Evolutionary conservation across 352 stramenopile genomes (phyloP), one percentile per base, ranked within the genome.

Genomic region (Phytopythium mirpurense): DNA sequence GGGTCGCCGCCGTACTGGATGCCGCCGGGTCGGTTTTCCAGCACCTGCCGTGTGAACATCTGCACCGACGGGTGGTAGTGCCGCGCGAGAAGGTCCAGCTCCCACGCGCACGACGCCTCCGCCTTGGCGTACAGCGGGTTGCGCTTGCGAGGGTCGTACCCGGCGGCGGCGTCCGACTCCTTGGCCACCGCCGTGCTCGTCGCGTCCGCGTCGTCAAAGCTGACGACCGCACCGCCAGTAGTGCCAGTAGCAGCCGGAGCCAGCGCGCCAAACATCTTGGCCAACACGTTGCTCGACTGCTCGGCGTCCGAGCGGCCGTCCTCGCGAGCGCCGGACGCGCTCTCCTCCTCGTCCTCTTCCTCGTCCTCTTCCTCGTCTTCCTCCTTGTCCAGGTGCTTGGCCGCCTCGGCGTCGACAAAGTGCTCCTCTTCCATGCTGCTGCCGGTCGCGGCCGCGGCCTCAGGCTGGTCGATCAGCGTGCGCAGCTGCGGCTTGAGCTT

Each of bases 11-110:
- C 68, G 77, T 99, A 99, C 38, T 86, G 59, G 62, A 98, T 97
- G 11, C 77, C 64, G 2, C 60, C 67, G 11, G 65, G 59, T 11
- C 64, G 65, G 59, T 71, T 68, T 24, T 68, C 61, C 8, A 96
- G 34, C 19, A 98, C 56, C 36, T 92, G 93, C 34, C 87, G 91
- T 0, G 87, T 78, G 54, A 99, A 97, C 60, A 83, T 78, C 37
- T 89, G 72, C 55, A 99, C 96, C 2, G 96, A 99, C 29, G 97
- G 97, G 68, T 99, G 97, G 65, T 96, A 98, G 72, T 99, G 97
- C 59, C 87, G 69, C 23, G 77, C 60, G 24, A 99, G 65, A 57
- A 97, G 66, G 34, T 87, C 74, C 42, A 98, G 61, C 67, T 99
- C 97, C 94, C 95, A 99, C 14, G 96, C 75, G 40, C 78, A 92